Percentiles rank a stretch among this genome's conserved stretches.
Conservation (phyloP, 768 basidiomycete genomes). For the Tricholomella constricta region DNA sequence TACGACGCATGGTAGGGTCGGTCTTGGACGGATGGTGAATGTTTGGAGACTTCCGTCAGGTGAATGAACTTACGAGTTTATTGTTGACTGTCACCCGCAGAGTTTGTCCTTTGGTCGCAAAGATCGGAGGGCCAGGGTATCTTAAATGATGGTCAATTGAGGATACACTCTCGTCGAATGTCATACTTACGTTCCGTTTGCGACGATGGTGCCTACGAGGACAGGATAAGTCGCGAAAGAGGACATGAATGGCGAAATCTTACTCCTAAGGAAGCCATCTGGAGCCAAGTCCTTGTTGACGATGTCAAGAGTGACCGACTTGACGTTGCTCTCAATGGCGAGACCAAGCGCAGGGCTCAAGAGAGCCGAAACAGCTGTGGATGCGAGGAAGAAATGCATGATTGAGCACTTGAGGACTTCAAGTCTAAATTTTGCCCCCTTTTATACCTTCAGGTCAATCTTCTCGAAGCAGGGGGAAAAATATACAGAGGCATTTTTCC, state of each 20-base stretch:
- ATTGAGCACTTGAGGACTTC: constrained; percentile 8
- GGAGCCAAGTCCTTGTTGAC: constrained; percentile 43
- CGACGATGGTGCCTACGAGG: constrained; percentile 21
- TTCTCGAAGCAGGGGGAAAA: neutral
- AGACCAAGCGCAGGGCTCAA: constrained; percentile 11
- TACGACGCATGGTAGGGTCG: constrained; percentile 32
- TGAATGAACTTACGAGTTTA: constrained; percentile 30
- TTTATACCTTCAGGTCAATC: constrained; percentile 8
- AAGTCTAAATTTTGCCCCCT: neutral
- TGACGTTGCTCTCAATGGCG: constrained; percentile 9
- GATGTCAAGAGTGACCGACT: constrained; percentile 34
- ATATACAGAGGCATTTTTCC: neutral
- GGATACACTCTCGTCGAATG: neutral
- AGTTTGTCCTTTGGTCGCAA: constrained; percentile 42
- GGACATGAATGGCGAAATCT: neutral
- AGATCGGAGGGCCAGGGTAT: constrained; percentile 51
- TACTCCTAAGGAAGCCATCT: constrained; percentile 40
- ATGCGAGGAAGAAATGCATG: constrained; percentile 24
- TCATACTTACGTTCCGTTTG: constrained; percentile 23
- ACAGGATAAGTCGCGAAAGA: neutral
- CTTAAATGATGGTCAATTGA: constrained; percentile 4
- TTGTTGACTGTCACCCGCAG: constrained; percentile 50
- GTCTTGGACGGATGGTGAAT: constrained; percentile 16
- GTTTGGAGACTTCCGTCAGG: neutral
- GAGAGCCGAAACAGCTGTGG: constrained; percentile 19